These are phyloP conservation scores for Berkeleyomyces basicola DNA, from an alignment of 2,329 filamentous ascomycete genomes.

Conservation along the genomic window DNA sequence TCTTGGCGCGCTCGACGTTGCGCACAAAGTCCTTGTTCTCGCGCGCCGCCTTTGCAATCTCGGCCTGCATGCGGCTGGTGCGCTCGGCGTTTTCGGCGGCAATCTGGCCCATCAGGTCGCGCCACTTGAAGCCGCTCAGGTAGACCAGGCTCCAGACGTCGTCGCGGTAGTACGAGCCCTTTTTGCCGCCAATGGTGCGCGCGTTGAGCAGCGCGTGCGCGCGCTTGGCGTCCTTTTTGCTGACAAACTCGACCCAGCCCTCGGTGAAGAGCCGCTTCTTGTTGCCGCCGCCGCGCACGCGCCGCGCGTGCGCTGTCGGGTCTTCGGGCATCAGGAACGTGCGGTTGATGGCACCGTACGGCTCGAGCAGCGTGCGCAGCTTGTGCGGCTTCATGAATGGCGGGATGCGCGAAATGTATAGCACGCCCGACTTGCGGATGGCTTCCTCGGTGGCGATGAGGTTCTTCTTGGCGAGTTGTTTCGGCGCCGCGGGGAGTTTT, in stretches of 20 bases:
- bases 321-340: slow-evolving; percentile 70
- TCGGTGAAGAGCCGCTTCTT: slow-evolving; percentile 70
- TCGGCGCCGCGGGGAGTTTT: slow-evolving; percentile 10
- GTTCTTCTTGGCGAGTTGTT: slow-evolving; percentile 45
- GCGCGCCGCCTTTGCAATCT: slow-evolving; percentile 56
- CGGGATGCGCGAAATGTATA: slow-evolving; percentile 70
- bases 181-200: slow-evolving; percentile 65
- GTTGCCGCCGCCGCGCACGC: slow-evolving; percentile 59
- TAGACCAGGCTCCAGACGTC: slow-evolving; percentile 78
- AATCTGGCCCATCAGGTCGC: slow-evolving; percentile 58
- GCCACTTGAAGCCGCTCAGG: slow-evolving; percentile 72
- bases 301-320: slow-evolving; percentile 44
- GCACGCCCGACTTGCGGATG: slow-evolving; percentile 57
- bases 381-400: slow-evolving; percentile 80
- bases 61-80: slow-evolving; percentile 56
- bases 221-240: slow-evolving; percentile 62
- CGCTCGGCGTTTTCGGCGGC: slow-evolving; percentile 67
- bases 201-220: slow-evolving; percentile 63
- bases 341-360: slow-evolving; percentile 59
- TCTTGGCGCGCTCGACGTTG: slow-evolving; percentile 67
- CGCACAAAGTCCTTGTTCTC: slow-evolving; percentile 71
- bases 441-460: slow-evolving; percentile 47
- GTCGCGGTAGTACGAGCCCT: slow-evolving; percentile 67
- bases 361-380: slow-evolving; percentile 55
- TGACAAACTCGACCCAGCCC: slow-evolving; percentile 71